Evolutionary conservation across 1,284 basidiomycete genomes (phyloP).

Genomic region (Ustilago hordei): DNA sequence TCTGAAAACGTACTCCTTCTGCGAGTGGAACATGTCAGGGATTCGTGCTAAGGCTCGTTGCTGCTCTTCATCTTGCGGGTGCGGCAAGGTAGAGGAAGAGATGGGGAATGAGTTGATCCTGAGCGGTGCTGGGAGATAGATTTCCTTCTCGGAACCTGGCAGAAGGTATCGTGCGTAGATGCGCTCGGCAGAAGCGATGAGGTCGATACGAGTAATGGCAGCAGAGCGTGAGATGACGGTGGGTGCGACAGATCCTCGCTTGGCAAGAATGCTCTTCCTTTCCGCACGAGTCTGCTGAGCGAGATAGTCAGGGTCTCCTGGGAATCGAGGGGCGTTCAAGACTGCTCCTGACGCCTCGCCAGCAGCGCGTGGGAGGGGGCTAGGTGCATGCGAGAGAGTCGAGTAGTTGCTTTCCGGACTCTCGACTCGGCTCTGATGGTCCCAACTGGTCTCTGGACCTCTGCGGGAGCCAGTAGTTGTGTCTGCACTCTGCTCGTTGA

Average conservation of each 20-base stretch:
- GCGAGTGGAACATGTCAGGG: conserved; percentile 95
- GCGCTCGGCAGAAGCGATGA: conserved; percentile 91
- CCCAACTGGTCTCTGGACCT: conserved; percentile 37
- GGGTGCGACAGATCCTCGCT: conserved; percentile 60
- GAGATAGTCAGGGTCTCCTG: conserved; percentile 64
- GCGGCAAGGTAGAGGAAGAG: conserved; percentile 76
- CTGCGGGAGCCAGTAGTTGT: conserved; percentile 5
- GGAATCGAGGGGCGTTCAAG: conserved; percentile 55
- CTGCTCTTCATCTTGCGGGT: conserved; percentile 76
- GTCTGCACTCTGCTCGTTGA: conserved; percentile 68
- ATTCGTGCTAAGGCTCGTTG: conserved; percentile 84
- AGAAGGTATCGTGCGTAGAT: conserved; percentile 92
- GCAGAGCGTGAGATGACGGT: conserved; percentile 82
- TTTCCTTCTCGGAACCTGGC: conserved; percentile 78
- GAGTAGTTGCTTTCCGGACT: conserved; percentile 45
- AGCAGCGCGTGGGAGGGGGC: conserved; percentile 15
- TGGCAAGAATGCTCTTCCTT: conserved; percentile 58
- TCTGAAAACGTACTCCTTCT: conserved; percentile 94
- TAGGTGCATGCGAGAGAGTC: conserved; percentile 31
- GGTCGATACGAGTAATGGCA: conserved; percentile 87
- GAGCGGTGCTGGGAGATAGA: conserved; percentile 81
- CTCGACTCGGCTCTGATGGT: conserved; percentile 41
- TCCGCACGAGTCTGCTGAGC: conserved; percentile 52
- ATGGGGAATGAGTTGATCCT: conserved; percentile 71
- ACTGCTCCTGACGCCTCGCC: conserved; percentile 15